Base-by-base conservation (phyloP, 306 rosid genomes). In the Rosa multiflora region DNA sequence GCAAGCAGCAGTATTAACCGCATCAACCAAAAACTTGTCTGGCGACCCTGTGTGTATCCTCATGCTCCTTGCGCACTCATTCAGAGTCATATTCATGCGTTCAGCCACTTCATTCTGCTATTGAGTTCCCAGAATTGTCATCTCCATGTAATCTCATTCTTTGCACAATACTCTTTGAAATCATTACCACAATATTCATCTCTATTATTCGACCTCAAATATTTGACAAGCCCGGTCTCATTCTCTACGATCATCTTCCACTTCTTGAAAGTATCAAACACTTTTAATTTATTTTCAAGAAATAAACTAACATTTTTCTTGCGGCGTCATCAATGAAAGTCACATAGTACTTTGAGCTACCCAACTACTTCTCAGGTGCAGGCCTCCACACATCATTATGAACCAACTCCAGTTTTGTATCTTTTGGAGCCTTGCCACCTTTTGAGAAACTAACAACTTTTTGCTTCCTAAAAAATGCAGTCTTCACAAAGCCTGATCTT, bases 321-420 rank as follows among this genome's bases (percentile, higher is more conserved):
- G 61, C 49, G n/a, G 64, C 58, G 18, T 55, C 52, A 14, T 74
- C 67, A 11, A 53, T 74, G 32, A 53, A 55, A 5, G 78, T 74
- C 67, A 74, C 51, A 61, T 53, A 53, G 35, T 32, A 1, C 35
- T 32, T 32, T 32, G 35, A 2, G 35, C 35, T 32, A 32, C 35
- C 35, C 35, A 5, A 32, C 35, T 56, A 74, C 21, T 15, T 8
- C 23, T 47, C 46, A 4, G 21, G 12, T 13, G 51, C 6, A 7
- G 51, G 32, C 8, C 52, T 35, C 78, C 68, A 75, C n/a, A 73
- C 0, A 20, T 52, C 13, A 10, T 66, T 73, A 52, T 73, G 26
- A 73, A 52, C 48, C 63, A 73, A 48, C 39, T 51, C 35, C 13
- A 73, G 52, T 43, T 26, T 73, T 29, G 6, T 18, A 15, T 3